These are phyloP conservation scores for Sedum album DNA, from an alignment of 164 flowering plant species.

Conservation along the genomic window DNA sequence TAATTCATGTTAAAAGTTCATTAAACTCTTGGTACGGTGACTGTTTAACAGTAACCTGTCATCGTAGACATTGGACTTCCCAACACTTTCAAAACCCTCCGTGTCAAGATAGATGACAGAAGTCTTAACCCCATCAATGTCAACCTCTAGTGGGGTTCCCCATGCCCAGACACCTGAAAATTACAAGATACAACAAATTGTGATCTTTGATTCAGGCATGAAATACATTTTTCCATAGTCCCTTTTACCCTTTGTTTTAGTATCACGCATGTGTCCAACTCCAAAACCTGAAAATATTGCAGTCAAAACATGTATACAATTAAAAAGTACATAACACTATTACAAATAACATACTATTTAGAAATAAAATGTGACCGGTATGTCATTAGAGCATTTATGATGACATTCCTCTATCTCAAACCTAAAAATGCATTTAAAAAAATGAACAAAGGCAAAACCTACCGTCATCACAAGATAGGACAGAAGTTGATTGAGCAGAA, in stretches of 20 bases:
- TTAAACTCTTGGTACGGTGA: background rate
- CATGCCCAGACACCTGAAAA: slow-evolving; percentile 91
- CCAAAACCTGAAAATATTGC: slow-evolving; percentile 70
- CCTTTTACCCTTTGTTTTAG: slow-evolving; percentile 83
- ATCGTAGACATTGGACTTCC: slow-evolving; percentile 99
- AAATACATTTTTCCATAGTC: background rate
- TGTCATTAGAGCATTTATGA: background rate
- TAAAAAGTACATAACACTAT: background rate
- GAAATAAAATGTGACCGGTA: background rate
- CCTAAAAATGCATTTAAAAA: background rate
- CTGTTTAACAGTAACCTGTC: slow-evolving; percentile 48
- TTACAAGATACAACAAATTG: background rate
- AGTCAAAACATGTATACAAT: background rate
- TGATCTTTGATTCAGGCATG: background rate
- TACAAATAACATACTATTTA: background rate
- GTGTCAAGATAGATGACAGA: slow-evolving; percentile 38
- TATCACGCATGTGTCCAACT: slow-evolving; percentile 99
- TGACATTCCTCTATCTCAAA: background rate
- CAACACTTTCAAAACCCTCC: slow-evolving; percentile 99
- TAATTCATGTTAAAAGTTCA: background rate
- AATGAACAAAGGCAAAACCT: slow-evolving; percentile 1
- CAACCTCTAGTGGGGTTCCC: slow-evolving; percentile 78
- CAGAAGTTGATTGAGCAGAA: slow-evolving; percentile 96
- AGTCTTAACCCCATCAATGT: slow-evolving; percentile 54
- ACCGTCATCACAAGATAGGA: slow-evolving; percentile 99